Base-by-base conservation (phyloP, 371 early-diverging fungal genomes). In the Mortierella sp. region DNA sequence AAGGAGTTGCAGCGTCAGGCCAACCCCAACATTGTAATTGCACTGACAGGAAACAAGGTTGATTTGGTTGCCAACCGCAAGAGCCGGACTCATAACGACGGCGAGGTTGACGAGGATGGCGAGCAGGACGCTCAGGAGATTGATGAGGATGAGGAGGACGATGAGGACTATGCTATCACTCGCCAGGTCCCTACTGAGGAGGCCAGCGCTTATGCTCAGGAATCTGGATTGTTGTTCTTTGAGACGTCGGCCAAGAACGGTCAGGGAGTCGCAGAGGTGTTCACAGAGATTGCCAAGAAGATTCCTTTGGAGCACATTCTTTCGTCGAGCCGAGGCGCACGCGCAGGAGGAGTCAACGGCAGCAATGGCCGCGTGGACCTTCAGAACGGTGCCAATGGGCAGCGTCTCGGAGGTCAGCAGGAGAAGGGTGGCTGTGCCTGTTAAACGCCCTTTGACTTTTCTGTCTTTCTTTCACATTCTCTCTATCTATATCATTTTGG, bases 1-100 rank as follows among this genome's bases (percentile, higher is more conserved):
- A 96, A 97, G 83, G 99, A 99, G 87, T 90, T 99, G 71, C 97
- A 98, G 91, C 93, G 97, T 82, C 98, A 97, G 86, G 98, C 98
- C 75, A 98, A 96, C 88, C 95, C 97, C 63, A 95, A 94, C 87
- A 99, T 98, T 81, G 97, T 99, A 76, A 98, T 98, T 91, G 98
- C 99, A 32, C 89, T 99, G 80, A 98, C 98, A 46, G 99, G 98
- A 68, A 98, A 98, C 90, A 98, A 99, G 89, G 89, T 95, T 21
- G 99, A 99, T 87, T 85, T 99, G 79, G 95, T 91, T 75, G 86
- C 77, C 74, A 38, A 82, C 70, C 68, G 75, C 72, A 74, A 77
- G 74, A 29, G 43, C 56, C 58, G 86, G 71, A 77, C 82, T 14
- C 44, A 74, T 14, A 79, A 74, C 75, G 85, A 75, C 8, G 75